phyloP scores from a whole-genome alignment of 495 filamentous ascomycete genomes.

The Aspergillus conjunctus region DNA sequence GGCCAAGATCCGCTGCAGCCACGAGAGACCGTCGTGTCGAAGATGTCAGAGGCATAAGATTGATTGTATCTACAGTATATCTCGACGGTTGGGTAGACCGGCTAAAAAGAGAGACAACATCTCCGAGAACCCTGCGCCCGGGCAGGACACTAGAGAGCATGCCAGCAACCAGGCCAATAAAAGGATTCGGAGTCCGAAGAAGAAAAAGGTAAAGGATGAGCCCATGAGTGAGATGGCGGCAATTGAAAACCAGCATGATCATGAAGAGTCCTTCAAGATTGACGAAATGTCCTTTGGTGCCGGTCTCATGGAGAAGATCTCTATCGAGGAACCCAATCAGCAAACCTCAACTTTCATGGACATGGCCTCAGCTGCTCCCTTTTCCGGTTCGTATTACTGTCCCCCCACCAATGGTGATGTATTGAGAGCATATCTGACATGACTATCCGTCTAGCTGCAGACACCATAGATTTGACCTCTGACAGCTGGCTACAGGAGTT shows the following conservation, averaged over 20 bases:
- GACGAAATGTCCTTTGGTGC: slow-evolving; percentile 13
- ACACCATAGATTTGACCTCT: slow-evolving; percentile 28
- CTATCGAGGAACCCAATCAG: slow-evolving; percentile 13
- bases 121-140: slow-evolving; percentile 1
- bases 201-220: slow-evolving; percentile 22
- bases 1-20: slow-evolving; percentile 53
- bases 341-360: slow-evolving; percentile 21
- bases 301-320: slow-evolving; percentile 12
- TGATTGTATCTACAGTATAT: slow-evolving; percentile 49
- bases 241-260: not conserved
- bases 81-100: slow-evolving; percentile 46
- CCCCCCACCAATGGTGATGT: not conserved
- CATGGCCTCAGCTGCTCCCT: slow-evolving; percentile 8
- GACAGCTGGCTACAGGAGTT: slow-evolving; percentile 40
- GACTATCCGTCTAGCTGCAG: slow-evolving; percentile 1
- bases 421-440: too few relatives aligned
- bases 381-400: slow-evolving; percentile 17
- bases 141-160: slow-evolving; percentile 1
- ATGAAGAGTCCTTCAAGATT: slow-evolving; percentile 9
- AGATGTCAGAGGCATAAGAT: slow-evolving; percentile 48
- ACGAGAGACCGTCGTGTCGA: slow-evolving; percentile 48
- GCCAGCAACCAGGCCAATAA: slow-evolving; percentile 18
- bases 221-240: not conserved
- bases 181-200: slow-evolving; percentile 18
- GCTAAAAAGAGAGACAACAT: slow-evolving; percentile 38